These are phyloP conservation scores for Trypanosoma scelopori DNA, from an alignment of 208 protist genomes.

Conservation along the genomic window DNA sequence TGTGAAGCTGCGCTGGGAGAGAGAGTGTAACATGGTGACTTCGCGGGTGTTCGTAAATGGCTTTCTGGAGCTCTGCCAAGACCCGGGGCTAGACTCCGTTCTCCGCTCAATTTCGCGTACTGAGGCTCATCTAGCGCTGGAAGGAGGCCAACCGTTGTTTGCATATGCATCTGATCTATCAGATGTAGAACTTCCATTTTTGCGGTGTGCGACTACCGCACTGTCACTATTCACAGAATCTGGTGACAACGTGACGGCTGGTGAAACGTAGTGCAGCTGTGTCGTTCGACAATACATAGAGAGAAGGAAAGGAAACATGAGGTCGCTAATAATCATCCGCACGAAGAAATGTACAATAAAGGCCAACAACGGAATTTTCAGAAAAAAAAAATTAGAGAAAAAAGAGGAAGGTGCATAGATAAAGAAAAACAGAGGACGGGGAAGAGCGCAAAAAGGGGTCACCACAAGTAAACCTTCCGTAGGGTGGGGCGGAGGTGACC, in stretches of 20 bases:
- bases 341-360: too few species aligned
- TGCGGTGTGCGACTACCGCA: neutral
- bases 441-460: too few species aligned
- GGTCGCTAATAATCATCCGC: too few species aligned
- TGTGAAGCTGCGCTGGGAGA: slow-evolving; percentile 22
- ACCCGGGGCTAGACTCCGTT: neutral
- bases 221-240: slow-evolving; percentile 1
- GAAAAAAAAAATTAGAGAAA: slow-evolving; percentile 4
- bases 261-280: neutral
- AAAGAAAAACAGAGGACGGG: too few species aligned
- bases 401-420: neutral
- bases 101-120: slow-evolving; percentile 9
- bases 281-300: neutral
- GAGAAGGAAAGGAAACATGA: too few species aligned
- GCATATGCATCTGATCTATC: slow-evolving; percentile 9
- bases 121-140: slow-evolving; percentile 7
- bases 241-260: neutral
- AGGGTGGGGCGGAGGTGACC: too few species aligned
- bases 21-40: slow-evolving; percentile 2
- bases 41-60: neutral
- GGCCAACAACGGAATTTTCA: too few species aligned
- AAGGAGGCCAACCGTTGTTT: neutral
- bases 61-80: slow-evolving; percentile 4
- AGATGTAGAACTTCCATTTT: neutral
- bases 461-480: too few species aligned